A percentile compares a stretch with the other conserved stretches of the same genome.
Evolutionary conservation across 495 filamentous ascomycete genomes (phyloP).

Genomic region (Tetracladium marchalianum): DNA sequence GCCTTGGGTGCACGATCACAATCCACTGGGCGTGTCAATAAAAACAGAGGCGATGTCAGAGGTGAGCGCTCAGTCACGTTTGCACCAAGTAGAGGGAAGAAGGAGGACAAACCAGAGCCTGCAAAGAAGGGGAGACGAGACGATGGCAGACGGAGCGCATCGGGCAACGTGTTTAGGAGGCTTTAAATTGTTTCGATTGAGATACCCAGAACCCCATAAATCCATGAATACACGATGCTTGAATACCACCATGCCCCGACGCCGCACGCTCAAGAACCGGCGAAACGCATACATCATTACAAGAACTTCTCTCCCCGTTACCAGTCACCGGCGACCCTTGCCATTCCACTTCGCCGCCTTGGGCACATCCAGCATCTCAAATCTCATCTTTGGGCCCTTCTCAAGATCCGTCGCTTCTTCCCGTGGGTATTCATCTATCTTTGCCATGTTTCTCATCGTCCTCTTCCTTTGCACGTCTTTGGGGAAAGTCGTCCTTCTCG

Average conservation of each 20-base stretch:
- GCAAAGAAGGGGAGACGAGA: constrained; percentile 31
- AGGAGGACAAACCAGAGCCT: constrained; percentile 29
- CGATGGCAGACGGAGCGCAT: constrained; percentile 56
- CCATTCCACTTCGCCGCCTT: constrained; percentile 15
- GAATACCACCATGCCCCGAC: constrained; percentile 7
- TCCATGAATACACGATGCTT: neutral
- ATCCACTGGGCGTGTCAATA: constrained; percentile 33
- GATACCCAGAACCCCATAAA: neutral
- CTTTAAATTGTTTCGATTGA: constrained; percentile 31
- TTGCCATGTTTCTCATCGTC: constrained; percentile 22
- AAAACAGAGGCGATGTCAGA: constrained; percentile 46
- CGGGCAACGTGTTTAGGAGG: constrained; percentile 58
- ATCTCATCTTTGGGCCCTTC: constrained; percentile 31
- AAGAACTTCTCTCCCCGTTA: neutral
- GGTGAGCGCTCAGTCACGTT: constrained; percentile 87
- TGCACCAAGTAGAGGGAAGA: constrained; percentile 52
- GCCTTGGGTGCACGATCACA: constrained; percentile 64
- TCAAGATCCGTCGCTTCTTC: constrained; percentile 37
- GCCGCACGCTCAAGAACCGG: neutral
- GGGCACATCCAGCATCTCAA: constrained; percentile 17
- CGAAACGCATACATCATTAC: constrained; percentile 4
- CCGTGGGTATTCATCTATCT: constrained; percentile 38
- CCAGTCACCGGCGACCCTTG: constrained; percentile 9
- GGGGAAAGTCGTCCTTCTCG: constrained; percentile 42
- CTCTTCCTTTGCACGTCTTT: constrained; percentile 32